Evolutionary conservation across 2,329 filamentous ascomycete genomes (phyloP), one percentile per base, ranked within the genome.

Genomic region (Pseudogymnoascus sp.): DNA sequence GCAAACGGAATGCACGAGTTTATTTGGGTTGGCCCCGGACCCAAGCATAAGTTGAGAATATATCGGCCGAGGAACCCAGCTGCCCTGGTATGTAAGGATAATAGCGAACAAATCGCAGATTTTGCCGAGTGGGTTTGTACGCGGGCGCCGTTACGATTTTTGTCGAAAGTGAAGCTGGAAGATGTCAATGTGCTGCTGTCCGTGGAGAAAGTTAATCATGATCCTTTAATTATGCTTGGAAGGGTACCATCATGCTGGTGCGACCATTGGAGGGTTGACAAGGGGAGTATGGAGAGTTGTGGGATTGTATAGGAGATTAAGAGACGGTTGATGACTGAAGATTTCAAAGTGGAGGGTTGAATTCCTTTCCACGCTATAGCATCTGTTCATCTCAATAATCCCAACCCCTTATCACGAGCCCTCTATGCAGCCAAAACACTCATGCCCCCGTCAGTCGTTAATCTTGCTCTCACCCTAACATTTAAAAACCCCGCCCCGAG

Each of bases 401-500:
- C 21, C 8, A 28, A 8, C 21, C 8, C 8, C n/a, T 19, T 33
- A 13, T 33, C 26, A 19, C 5, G 5, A 30, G 13, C 5, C 13
- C 26, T 52, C 45, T 52, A 64, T 30, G 15, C 19, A 1, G 70
- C 71, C 56, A 75, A 64, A 34, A 74, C 68, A 57, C 71, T 75
- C 62, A 68, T 69, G 2, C 76, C 77, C 13, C 76, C 76, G 69
- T 79, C 76, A 15, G 64, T 62, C 1, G 76, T 77, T 33, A 78
- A 35, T 39, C 76, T 70, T 38, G 68, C 65, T 30, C 76, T 69
- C 13, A 78, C 69, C 12, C 66, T 70, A 7, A 77, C 64, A 62
- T 71, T 73, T 45, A 77, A 59, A 65, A 71, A 73, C 15, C 65
- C 67, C 6, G 65, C 59, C 2, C 70, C 68, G 41, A 72, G 60